phyloP scores from a whole-genome alignment of 768 basidiomycete species.

The Suillus cothurnatus region DNA sequence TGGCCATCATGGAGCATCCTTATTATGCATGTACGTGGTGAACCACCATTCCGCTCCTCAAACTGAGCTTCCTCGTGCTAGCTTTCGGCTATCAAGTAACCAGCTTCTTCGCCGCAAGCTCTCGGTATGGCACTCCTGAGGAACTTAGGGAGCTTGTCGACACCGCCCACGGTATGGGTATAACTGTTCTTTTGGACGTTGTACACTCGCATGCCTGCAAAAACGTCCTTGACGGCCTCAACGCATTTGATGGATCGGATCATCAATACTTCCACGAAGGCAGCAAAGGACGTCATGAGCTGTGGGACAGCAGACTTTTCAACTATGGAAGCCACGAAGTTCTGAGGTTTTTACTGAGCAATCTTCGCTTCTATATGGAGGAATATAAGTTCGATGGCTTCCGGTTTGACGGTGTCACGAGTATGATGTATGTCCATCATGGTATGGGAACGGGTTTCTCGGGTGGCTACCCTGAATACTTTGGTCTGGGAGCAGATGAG shows the following conservation, averaged over 20 bases:
- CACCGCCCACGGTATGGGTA: conserved; percentile 89
- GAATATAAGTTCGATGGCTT: conserved; percentile 97
- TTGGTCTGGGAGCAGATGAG: conserved; percentile 79
- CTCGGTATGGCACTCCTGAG: conserved; percentile 94
- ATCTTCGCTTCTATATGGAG: conserved; percentile 94
- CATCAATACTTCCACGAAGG: conserved; percentile 98
- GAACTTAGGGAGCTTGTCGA: conserved; percentile 95
- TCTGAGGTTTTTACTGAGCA: conserved; percentile 91
- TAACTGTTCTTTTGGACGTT: conserved; percentile 92
- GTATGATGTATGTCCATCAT: conserved; percentile 99
- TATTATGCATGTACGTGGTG: conserved; percentile 87
- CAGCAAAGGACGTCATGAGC: conserved; percentile 84
- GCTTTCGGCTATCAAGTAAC: conserved; percentile 99
- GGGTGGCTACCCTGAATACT: conserved; percentile 98
- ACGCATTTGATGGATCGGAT: conserved; percentile 96
- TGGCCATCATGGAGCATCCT: conserved; percentile 98
- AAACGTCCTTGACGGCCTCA: conserved; percentile 94
- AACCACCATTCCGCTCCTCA: background rate
- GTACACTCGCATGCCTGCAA: conserved; percentile 99
- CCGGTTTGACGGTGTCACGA: conserved; percentile 98
- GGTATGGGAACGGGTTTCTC: conserved; percentile 98
- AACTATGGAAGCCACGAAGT: conserved; percentile 97
- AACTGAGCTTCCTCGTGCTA: conserved; percentile 30
- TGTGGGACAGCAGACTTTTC: conserved; percentile 98
- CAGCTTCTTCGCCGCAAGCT: conserved; percentile 95